Base-by-base conservation (phyloP, 208 protist genomes). In the Trypanosomatidae sp. region DNA sequence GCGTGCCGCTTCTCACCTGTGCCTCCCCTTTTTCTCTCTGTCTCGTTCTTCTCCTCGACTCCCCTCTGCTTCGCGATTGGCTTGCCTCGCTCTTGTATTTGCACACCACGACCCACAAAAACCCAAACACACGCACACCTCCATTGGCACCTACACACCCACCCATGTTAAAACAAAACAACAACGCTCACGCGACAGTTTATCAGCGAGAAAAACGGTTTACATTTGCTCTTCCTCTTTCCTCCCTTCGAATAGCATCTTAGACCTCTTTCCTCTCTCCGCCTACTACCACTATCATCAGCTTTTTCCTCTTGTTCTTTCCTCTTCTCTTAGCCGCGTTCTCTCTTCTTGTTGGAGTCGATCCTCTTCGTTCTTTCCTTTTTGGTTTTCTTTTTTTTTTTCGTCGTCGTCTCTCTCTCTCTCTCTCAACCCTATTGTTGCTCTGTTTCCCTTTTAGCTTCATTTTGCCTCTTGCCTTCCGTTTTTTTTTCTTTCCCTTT, bases 271-370 rank as follows among this genome's bases (percentile, higher is more conserved):
- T 22, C 25, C 55, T 67, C 43, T 46, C 62, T 17, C 33, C 36
- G 8, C 33, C 12, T 5, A 66, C 1, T 10, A 73, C 60, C 25
- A 50, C 53, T 55, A 58, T 58, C 53, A 58, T 33, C 53, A 58
- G 53, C 60, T 80, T 73, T 9, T 76, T 62, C 58, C 59, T 39
- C 55, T 56, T 68, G 9, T 49, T 80, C 46, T 58, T 25, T 46
- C 39, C 19, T 39, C 36, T 36, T 41, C 56, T 36, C 30, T 33
- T 36, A 39, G 36, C 36, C 36, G 36, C 36, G 36, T 39, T 39
- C 3, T 39, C 36, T 39, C 36, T 36, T 36, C 33, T 39, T 39
- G 36, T 39, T 39, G 36, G 36, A 39, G 10, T 49, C 10, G 12
- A 22, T 30, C 28, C 44, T 52, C 22, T 33, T 8, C 13, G 3